Base-by-base conservation (phyloP, 176 grass and related monocot genomes). In the Carex cristatella region DNA sequence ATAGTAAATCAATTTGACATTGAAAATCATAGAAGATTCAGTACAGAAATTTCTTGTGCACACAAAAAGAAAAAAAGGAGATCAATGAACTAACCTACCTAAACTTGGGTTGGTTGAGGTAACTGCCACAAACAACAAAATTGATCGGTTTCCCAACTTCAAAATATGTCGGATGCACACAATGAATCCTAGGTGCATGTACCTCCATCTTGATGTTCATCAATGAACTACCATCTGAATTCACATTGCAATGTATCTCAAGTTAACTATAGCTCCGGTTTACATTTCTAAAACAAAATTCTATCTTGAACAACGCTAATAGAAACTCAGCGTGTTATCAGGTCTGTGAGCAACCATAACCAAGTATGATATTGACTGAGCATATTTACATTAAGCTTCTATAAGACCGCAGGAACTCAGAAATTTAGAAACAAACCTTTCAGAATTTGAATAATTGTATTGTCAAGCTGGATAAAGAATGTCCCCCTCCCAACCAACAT, bases 101-200 rank as follows among this genome's bases (percentile, higher is more conserved):
- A 89, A 95, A 94, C 65, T 99, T 95, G 71, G 91, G 96, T 62
- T 94, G 96, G 65, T 92, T 84, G 30, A 99, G 96, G 81, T 85
- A 92, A 91, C 88, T 99, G 80, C 96, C 96, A 87, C 90, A 94
- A 80, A 92, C 83, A 81, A 95, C 69, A 66, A 99, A 86, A 37
- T 99, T 88, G 15, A 92, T 79, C 44, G 96, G 93, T 27, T 94
- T 94, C 73, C 96, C 96, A 53, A 84, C 93, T 92, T 99, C 96
- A 91, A 99, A 99, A 87, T 89, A 95, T 69, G 85, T 68, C 57
- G 96, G 93, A 89, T 91, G 79, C 83, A 99, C 88, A 88, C 89
- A 99, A 92, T 99, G 90, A 70, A 99, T 94, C 86, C 83, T 95
- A 42, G 96, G 96, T 53, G 87, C 66, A 46, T 95, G 90, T 38